These are phyloP conservation scores for Umbelopsis sp. DNA, from an alignment of 192 early-diverging fungal species.

Conservation along the genomic window DNA sequence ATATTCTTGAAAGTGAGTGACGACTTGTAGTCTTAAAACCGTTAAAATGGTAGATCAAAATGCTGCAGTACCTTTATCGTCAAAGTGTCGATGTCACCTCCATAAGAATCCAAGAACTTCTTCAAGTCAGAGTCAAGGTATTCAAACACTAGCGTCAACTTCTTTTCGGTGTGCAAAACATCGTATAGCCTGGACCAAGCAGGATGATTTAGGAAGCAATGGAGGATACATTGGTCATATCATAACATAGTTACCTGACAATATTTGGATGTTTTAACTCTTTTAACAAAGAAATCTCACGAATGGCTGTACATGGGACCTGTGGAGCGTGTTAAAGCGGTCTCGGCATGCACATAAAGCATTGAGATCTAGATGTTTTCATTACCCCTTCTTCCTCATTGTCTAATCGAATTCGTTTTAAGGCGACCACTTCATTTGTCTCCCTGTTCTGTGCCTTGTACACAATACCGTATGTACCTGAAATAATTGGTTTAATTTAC, in stretches of 20 bases:
- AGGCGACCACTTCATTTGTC: constrained; percentile 93
- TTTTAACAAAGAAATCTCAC: constrained; percentile 87
- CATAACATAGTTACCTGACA: constrained; percentile 59
- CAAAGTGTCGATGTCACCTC: constrained; percentile 74
- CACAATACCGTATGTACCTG: constrained; percentile 96
- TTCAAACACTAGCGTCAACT: constrained; percentile 97
- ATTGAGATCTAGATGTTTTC: background rate
- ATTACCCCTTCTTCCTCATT: constrained; percentile 87
- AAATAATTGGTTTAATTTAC: background rate
- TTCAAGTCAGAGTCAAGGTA: constrained; percentile 98
- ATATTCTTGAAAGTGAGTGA: background rate
- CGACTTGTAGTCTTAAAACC: background rate
- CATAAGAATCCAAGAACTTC: constrained; percentile 93
- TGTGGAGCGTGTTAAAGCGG: constrained; percentile 23
- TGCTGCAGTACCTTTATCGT: constrained; percentile 76
- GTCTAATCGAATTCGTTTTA: constrained; percentile 91
- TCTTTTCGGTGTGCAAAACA: constrained; percentile 97
- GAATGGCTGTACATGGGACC: constrained; percentile 84
- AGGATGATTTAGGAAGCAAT: constrained; percentile 50
- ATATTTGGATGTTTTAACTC: constrained; percentile 86
- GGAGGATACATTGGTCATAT: constrained; percentile 7
- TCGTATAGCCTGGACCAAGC: constrained; percentile 80
- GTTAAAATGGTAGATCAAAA: background rate
- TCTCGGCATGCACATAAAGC: too few relatives aligned
- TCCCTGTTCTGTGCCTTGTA: constrained; percentile 99